Evolutionary conservation across 208 protist genomes (phyloP).

Genomic region (Trypanosoma melophagium): DNA sequence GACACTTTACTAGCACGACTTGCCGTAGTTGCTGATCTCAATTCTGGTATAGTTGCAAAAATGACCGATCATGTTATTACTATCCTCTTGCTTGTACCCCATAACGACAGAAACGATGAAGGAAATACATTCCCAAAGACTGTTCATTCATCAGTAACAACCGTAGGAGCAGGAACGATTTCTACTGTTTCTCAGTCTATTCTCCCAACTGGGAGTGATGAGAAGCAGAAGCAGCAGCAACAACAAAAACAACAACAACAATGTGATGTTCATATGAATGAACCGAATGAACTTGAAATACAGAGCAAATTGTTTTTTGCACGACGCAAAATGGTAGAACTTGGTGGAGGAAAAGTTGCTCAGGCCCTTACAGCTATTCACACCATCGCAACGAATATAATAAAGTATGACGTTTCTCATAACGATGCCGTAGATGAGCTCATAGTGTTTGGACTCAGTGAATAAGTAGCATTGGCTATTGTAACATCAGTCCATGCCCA

Average conservation of each 20-base stretch:
- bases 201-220: too few species aligned
- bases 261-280: too few species aligned
- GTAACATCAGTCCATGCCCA: background rate
- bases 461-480: background rate
- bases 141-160: too few species aligned
- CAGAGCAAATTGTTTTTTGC: background rate
- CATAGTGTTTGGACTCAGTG: background rate
- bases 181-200: too few species aligned
- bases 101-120: background rate
- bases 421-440: background rate
- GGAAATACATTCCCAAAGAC: too few species aligned
- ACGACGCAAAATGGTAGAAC: background rate
- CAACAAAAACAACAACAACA: too few species aligned
- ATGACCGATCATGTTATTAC: constrained; percentile 4
- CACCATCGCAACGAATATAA: background rate
- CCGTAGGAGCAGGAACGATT: too few species aligned
- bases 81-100: constrained; percentile 6
- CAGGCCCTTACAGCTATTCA: background rate
- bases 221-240: too few species aligned
- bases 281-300: background rate
- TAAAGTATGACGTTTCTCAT: background rate
- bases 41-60: background rate
- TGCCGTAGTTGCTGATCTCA: background rate
- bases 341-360: background rate
- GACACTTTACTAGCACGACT: constrained; percentile 6